These are phyloP conservation scores for Candida suzukii DNA, from an alignment of 805 yeast genomes.

Conservation along the genomic window DNA sequence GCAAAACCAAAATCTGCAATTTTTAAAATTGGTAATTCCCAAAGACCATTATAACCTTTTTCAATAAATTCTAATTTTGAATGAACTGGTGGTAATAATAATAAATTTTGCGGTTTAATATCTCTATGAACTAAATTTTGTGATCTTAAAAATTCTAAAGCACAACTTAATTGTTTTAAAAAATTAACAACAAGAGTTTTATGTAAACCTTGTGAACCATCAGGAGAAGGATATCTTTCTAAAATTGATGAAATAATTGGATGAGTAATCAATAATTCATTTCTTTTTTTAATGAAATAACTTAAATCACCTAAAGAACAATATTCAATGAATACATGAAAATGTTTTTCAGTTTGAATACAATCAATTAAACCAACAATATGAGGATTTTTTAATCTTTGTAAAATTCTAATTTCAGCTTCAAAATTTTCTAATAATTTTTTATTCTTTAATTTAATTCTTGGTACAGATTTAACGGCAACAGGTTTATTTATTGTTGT, in stretches of 20 bases:
- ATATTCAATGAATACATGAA: constrained; percentile 92
- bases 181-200: constrained; percentile 75
- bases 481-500: constrained; percentile 50
- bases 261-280: constrained; percentile 63
- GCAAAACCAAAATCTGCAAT: constrained; percentile 99
- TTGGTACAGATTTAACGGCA: constrained; percentile 83
- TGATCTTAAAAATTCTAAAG: constrained; percentile 72
- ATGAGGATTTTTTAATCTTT: constrained; percentile 87
- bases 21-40: constrained; percentile 86
- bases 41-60: constrained; percentile 62
- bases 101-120: constrained; percentile 85
- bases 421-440: constrained; percentile 87
- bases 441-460: constrained; percentile 76
- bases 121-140: constrained; percentile 91
- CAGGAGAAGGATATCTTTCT: constrained; percentile 77
- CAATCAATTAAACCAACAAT: constrained; percentile 84
- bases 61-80: constrained; percentile 53
- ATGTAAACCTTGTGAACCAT: constrained; percentile 70
- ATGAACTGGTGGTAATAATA: constrained; percentile 77
- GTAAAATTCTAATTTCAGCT: constrained; percentile 83
- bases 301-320: constrained; percentile 94
- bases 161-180: constrained; percentile 77
- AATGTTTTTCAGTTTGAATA: constrained; percentile 65
- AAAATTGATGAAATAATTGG: constrained; percentile 74
- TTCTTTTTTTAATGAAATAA: constrained; percentile 71